Evolutionary conservation across 768 basidiomycete genomes (phyloP).

Genomic region (Russula olivacea): DNA sequence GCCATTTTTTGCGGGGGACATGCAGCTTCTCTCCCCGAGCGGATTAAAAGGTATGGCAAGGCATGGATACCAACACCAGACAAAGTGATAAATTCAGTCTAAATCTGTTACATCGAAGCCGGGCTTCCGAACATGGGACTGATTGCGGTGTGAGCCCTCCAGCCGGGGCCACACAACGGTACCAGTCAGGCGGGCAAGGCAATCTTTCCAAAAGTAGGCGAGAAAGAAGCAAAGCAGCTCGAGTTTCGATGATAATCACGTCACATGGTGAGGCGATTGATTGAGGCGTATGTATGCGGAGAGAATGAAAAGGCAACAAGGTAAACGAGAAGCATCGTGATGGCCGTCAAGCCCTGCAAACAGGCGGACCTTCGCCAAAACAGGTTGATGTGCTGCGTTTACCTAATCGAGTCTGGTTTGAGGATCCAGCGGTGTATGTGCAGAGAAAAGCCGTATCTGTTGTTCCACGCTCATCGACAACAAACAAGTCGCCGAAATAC

Average conservation of each 20-base stretch:
- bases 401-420: neutral
- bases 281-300: conserved; percentile 7
- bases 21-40: conserved; percentile 11
- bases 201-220: conserved; percentile 21
- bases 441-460: conserved; percentile 1
- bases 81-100: conserved; percentile 8
- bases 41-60: conserved; percentile 5
- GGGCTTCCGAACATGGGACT: conserved; percentile 7
- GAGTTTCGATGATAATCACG: conserved; percentile 10
- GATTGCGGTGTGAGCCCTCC: conserved; percentile 2
- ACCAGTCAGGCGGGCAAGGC: too few relatives aligned
- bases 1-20: conserved; percentile 17
- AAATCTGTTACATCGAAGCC: conserved; percentile 17
- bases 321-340: conserved; percentile 9
- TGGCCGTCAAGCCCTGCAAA: neutral
- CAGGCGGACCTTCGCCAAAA: conserved; percentile 5
- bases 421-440: neutral
- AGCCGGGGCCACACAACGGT: conserved; percentile 1
- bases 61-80: conserved; percentile 18
- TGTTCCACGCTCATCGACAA: neutral
- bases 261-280: conserved; percentile 18
- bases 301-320: conserved; percentile 1
- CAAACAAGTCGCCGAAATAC: neutral
- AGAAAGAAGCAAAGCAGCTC: neutral
- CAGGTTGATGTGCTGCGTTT: neutral